Conservation (phyloP, 768 basidiomycete genomes). For the Lepiota venenata region DNA sequence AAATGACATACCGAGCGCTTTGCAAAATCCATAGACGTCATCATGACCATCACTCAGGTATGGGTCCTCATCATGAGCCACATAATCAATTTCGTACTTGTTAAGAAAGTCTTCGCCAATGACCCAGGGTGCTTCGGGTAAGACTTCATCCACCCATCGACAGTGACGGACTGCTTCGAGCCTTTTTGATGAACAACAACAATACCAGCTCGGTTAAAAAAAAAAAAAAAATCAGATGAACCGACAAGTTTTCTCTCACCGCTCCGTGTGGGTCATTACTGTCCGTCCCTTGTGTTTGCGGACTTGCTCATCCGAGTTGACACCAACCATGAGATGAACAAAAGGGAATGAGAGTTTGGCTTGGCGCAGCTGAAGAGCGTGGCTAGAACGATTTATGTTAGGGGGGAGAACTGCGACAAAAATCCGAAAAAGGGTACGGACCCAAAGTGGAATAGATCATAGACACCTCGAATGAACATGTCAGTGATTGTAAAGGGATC, state of each 20-base stretch:
- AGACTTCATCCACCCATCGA: slow-evolving; percentile 94
- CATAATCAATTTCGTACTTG: slow-evolving; percentile 89
- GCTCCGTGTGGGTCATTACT: slow-evolving; percentile 87
- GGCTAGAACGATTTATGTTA: slow-evolving; percentile 39
- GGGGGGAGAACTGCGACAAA: background rate
- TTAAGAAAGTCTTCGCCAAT: slow-evolving; percentile 79
- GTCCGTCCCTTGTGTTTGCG: slow-evolving; percentile 73
- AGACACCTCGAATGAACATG: slow-evolving; percentile 65
- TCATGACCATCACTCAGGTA: slow-evolving; percentile 77
- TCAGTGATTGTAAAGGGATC: no score
- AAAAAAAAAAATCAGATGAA: no score
- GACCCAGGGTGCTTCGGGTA: slow-evolving; percentile 90
- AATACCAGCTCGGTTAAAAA: slow-evolving; percentile 6
- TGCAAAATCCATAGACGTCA: slow-evolving; percentile 84
- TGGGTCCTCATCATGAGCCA: slow-evolving; percentile 93
- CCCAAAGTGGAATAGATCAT: slow-evolving; percentile 98
- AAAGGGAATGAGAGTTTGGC: slow-evolving; percentile 91
- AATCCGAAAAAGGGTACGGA: slow-evolving; percentile 29
- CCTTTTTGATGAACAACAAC: slow-evolving; percentile 33
- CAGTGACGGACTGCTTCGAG: slow-evolving; percentile 94
- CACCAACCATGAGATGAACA: slow-evolving; percentile 92
- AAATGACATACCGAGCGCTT: slow-evolving; percentile 59
- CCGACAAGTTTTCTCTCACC: no score
- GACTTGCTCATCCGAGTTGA: slow-evolving; percentile 86
- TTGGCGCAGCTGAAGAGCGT: slow-evolving; percentile 93